Evolutionary conservation across 2,329 filamentous ascomycete species (phyloP), one percentile per base, ranked within the genome.

Genomic region (Claviceps arundinis): DNA sequence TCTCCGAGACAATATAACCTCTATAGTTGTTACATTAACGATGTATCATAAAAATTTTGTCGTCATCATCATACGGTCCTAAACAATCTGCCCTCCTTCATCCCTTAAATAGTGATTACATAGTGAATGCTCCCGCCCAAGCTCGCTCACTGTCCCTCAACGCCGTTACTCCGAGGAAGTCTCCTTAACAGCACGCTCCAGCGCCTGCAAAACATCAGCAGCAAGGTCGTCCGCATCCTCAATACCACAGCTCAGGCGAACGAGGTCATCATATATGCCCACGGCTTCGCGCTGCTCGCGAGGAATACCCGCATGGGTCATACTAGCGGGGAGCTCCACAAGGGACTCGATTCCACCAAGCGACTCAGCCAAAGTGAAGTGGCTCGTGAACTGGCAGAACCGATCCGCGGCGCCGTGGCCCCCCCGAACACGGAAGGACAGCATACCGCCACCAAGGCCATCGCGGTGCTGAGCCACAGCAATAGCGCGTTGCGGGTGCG

Each of bases 271-370:
- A 63, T 84, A 97, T 37, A 98, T 89, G 55, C 93, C 93, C 1
- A 93, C 89, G 3, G 84, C 85, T 76, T 98, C 93, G 53, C 93
- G 78, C 74, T 95, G 82, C 55, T 89, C 89, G 66, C 79, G 81
- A 48, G 93, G 93, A 58, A 98, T 98, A 54, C 91, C 93, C 24
- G 89, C 87, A 69, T 98, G 93, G 17, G 93, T 98, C 93, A 98
- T 98, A 70, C 83, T 87, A 61, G 87, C 87, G 22, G 93, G 93
- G 2, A 98, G 81, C 72, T 98, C 93, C 60, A 90, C 84, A 56
- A 98, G 75, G 63, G 81, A 87, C 78, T 98, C 93, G 47, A 98
- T 85, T 52, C 91, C 93, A 55, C 93, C 93, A 24, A 98, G 73
- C 54, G 82, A 88, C 76, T 98, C 93, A 34, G 93, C 93, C 6